These are phyloP conservation scores for Ceratorhiza oryzae-sativae DNA, from an alignment of 1,284 basidiomycete genomes.

Conservation along the genomic window DNA sequence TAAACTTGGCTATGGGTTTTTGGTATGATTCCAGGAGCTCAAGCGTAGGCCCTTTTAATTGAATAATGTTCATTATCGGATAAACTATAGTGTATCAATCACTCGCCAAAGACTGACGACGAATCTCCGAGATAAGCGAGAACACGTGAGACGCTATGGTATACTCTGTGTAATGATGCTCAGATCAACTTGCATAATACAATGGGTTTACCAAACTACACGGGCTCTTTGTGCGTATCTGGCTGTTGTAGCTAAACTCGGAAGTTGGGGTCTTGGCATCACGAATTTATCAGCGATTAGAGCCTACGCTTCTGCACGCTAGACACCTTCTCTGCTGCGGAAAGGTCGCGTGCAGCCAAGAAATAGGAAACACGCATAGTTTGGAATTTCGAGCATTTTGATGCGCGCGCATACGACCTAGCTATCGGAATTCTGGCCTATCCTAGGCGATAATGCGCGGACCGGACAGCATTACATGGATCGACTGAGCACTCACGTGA, in stretches of 20 bases:
- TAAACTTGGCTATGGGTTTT: no score
- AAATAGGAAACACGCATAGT: conserved; percentile 1
- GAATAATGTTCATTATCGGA: no score
- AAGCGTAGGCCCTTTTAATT: no score
- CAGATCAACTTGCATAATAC: neutral
- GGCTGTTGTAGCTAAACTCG: neutral
- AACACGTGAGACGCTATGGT: no score
- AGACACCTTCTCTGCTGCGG: neutral
- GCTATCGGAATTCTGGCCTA: neutral
- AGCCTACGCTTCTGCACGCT: neutral
- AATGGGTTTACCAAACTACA: neutral
- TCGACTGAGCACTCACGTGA: neutral
- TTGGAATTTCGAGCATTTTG: neutral
- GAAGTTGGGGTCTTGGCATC: conserved; percentile 14
- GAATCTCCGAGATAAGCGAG: no score
- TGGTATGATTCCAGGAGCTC: no score
- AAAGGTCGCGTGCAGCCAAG: neutral
- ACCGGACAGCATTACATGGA: neutral
- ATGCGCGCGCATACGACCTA: conserved; percentile 2
- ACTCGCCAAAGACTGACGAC: no score
- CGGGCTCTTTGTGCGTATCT: neutral
- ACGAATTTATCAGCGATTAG: neutral
- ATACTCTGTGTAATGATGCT: neutral
- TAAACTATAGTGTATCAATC: no score
- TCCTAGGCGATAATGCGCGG: neutral